Evolutionary conservation across 768 basidiomycete genomes (phyloP), one percentile per base, ranked within the genome.

Genomic region (Auriscalpium microsporum): DNA sequence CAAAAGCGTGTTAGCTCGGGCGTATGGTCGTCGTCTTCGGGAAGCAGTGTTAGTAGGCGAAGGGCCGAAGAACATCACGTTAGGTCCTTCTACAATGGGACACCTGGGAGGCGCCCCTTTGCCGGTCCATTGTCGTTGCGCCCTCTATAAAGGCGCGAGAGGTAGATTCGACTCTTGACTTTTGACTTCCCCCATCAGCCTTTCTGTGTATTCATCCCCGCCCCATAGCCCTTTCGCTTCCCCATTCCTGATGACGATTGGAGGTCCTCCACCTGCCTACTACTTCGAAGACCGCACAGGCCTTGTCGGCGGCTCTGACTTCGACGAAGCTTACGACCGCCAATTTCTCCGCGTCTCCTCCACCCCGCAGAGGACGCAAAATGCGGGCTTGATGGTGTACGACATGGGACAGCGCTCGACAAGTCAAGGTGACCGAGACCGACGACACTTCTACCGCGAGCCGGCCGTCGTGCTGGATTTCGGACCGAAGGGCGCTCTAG

Each of bases 311-410:
- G 68, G 71, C 48, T 77, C 84, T 1, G 85, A 90, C 73, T 88
- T 81, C 58, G 85, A 87, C 65, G 87, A 90, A 62, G 78, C 87
- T 61, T 89, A 88, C 65, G 87, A 90, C 68, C 80, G 87, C 53
- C 70, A 82, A 59, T 88, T 86, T 72, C 76, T 85, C 50, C 84
- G 81, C 56, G 75, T 88, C 37, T 68, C 77, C 6, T 76, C 78
- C 3, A 68, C 72, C 19, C 78, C 82, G 5, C 66, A 61, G 16
- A 53, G 58, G 16, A 58, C 58, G 16, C 63, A 56, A 47, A 58
- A 64, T 1, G 58, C 61, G 36, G 64, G 56, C 0, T 76, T 82
- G 8, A 78, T 79, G 65, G 77, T 89, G 50, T 86, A 84, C 66
- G 75, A 77, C 62, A 86, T 87, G 78, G 75, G 75, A 45, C 78